Conservation (phyloP, 176 grass and related monocot species). For the Carex myosuroides region DNA sequence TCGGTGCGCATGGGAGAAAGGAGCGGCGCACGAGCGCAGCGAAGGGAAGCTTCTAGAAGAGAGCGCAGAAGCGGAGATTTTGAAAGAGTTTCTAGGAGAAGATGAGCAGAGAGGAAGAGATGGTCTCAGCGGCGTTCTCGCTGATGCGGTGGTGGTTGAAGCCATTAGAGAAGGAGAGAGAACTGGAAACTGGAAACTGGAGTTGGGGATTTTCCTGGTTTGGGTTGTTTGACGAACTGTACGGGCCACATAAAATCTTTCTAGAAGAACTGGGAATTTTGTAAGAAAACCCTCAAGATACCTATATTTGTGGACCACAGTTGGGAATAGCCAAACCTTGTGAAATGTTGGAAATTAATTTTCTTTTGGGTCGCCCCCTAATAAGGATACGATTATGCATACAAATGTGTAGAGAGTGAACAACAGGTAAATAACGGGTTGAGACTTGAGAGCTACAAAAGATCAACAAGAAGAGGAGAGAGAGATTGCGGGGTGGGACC, state of each 20-base stretch:
- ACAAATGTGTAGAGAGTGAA: too few species aligned
- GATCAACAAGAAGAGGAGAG: too few species aligned
- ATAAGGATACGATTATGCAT: too few species aligned
- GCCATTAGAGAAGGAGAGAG: slow-evolving; percentile 30
- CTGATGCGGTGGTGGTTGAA: slow-evolving; percentile 22
- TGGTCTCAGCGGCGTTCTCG: not conserved
- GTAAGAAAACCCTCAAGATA: not conserved
- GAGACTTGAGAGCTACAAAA: too few species aligned
- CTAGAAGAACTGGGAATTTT: not conserved
- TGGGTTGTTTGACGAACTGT: not conserved
- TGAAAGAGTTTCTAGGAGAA: not conserved
- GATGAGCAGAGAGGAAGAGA: not conserved
- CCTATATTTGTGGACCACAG: too few species aligned
- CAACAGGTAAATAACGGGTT: too few species aligned
- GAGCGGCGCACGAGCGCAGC: slow-evolving; percentile 17
- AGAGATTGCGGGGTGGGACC: too few species aligned
- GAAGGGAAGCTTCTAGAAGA: not conserved
- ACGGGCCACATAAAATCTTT: not conserved
- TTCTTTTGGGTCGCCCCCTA: too few species aligned
- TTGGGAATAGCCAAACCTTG: too few species aligned
- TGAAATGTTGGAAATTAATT: too few species aligned
- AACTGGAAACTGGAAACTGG: not conserved
- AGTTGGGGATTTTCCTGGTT: not conserved
- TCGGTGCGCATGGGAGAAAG: not conserved
- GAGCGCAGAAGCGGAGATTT: not conserved